Conservation (phyloP, 148 eudicot genomes). For the Silene conica region DNA sequence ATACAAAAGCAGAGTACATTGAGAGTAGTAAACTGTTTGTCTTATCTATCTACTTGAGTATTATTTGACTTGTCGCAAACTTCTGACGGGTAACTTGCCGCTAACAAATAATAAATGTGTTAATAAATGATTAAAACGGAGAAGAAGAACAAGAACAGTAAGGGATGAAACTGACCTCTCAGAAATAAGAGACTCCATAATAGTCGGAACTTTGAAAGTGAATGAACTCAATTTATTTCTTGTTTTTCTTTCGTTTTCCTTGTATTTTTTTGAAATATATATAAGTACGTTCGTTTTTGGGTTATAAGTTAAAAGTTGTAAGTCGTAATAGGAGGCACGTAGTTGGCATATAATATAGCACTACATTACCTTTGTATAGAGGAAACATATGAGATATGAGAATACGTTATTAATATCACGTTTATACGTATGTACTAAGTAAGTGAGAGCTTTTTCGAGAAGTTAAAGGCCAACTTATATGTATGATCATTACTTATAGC, state of each 20-base stretch:
- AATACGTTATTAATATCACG: background rate
- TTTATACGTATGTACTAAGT: too few relatives aligned
- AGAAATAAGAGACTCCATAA: constrained; percentile 25
- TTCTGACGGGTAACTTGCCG: too few relatives aligned
- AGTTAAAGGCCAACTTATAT: constrained; percentile 12
- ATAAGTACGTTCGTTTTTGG: background rate
- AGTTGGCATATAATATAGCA: background rate
- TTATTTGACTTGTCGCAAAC: too few relatives aligned
- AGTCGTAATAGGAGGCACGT: background rate
- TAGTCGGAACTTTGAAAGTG: background rate
- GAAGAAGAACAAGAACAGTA: too few relatives aligned
- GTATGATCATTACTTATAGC: background rate
- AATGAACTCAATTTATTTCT: too few relatives aligned
- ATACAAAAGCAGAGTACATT: too few relatives aligned
- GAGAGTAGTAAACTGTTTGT: too few relatives aligned
- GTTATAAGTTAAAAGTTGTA: too few relatives aligned
- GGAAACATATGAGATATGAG: background rate
- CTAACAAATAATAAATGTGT: too few relatives aligned
- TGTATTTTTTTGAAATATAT: background rate
- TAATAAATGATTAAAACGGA: too few relatives aligned
- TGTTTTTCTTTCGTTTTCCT: too few relatives aligned
- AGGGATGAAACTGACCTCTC: constrained; percentile 16
- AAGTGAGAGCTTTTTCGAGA: background rate
- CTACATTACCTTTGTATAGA: background rate
- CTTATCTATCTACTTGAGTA: too few relatives aligned